A percentile compares a stretch with the other conserved stretches of the same genome.
Conservation (phyloP, 345 rosid genomes). For the Erysimum cheiranthoides region DNA sequence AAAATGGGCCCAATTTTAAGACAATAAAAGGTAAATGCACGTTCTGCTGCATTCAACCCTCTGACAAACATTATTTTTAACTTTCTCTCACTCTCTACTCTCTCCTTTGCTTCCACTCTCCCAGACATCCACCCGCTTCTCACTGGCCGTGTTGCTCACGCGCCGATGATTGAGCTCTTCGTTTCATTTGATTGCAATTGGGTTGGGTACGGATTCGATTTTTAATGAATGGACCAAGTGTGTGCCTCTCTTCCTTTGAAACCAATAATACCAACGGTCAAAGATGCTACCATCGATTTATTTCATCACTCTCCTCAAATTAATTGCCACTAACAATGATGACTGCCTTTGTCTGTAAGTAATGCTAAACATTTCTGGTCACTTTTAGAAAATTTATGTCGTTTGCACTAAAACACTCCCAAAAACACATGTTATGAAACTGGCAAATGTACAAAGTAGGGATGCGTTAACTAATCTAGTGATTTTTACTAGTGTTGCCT, state of each 20-base stretch:
- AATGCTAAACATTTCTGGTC: conserved; percentile 8
- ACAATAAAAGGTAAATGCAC: conserved; percentile 39
- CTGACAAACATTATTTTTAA: conserved; percentile 38
- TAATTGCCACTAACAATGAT: conserved; percentile 13
- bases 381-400: not conserved
- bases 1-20: conserved; percentile 31
- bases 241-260: conserved; percentile 14
- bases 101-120: conserved; percentile 15
- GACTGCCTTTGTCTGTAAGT: conserved; percentile 18
- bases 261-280: conserved; percentile 6
- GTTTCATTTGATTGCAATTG: conserved; percentile 26
- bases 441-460: not conserved
- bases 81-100: not conserved
- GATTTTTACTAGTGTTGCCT: not conserved
- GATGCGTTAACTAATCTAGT: no score
- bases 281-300: conserved; percentile 5
- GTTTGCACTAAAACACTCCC: not conserved
- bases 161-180: conserved; percentile 29
- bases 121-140: conserved; percentile 17
- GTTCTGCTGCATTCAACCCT: conserved; percentile 41
- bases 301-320: conserved; percentile 11
- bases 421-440: not conserved
- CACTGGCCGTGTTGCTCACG: conserved; percentile 3
- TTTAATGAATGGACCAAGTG: not conserved
- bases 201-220: conserved; percentile 10